Percentiles rank a stretch among this genome's conserved stretches.
Conservation (phyloP, 148 eudicot species). For the Gaultheria prostrata region DNA sequence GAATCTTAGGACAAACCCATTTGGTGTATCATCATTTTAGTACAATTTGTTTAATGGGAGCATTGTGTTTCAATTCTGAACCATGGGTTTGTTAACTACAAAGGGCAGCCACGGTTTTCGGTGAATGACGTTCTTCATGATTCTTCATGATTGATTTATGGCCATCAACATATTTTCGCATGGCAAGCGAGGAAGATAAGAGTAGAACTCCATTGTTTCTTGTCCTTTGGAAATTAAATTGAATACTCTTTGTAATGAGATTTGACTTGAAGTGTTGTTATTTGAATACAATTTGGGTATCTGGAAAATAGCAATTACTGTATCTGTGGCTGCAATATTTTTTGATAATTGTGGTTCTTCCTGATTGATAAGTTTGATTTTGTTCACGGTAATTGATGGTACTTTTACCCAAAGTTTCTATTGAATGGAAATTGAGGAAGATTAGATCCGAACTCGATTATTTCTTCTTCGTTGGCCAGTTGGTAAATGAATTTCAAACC, state of each 20-base stretch:
- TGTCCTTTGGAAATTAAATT: not conserved
- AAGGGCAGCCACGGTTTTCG: not conserved
- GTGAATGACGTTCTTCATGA: not conserved
- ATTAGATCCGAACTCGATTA: not conserved
- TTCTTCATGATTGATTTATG: not conserved
- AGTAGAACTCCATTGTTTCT: not conserved
- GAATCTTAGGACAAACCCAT: not conserved
- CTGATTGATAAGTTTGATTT: not conserved
- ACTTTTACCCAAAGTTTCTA: not conserved
- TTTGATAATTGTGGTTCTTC: not conserved
- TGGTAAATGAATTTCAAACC: not conserved
- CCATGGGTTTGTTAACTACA: not conserved
- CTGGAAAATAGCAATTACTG: not conserved
- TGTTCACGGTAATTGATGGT: not conserved
- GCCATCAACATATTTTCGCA: not conserved
- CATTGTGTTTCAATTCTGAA: not conserved
- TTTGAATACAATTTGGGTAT: not conserved
- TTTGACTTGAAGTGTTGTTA: not conserved
- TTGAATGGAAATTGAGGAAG: not conserved
- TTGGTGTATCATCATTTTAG: conserved; percentile 8
- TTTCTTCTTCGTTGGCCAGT: not conserved
- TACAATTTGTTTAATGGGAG: not conserved
- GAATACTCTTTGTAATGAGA: not conserved
- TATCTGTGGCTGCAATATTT: not conserved
- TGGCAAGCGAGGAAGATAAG: not conserved